Percentiles rank a stretch among this genome's conserved stretches.
phyloP scores from a whole-genome alignment of 345 rosid genomes.

The Gossypioides kirkii region DNA sequence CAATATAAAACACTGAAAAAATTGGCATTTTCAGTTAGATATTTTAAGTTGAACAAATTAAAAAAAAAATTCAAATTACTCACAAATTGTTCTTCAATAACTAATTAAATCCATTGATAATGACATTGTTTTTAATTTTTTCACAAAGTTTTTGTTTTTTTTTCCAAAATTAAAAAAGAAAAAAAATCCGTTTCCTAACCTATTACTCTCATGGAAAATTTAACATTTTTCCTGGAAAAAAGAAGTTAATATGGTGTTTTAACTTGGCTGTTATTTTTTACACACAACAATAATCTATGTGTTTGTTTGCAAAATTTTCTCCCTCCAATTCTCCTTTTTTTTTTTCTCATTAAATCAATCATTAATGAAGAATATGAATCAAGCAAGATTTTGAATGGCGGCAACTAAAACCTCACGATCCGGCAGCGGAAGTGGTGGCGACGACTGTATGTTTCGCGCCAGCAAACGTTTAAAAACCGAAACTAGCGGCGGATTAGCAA shows the following conservation, averaged over 20 bases:
- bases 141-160: not conserved
- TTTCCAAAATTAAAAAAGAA: not conserved
- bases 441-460: not conserved
- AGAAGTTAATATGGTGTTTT: not conserved
- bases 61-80: not conserved
- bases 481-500: not conserved
- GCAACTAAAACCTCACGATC: conserved; percentile 24
- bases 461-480: not conserved
- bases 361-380: conserved; percentile 19
- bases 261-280: not conserved
- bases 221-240: not conserved
- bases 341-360: not conserved
- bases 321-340: conserved; percentile 23
- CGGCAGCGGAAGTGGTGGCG: not conserved
- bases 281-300: conserved; percentile 11
- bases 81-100: not conserved
- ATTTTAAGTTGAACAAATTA: not conserved
- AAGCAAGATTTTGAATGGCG: conserved; percentile 21
- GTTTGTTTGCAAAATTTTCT: conserved; percentile 25
- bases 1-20: not conserved
- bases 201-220: not conserved
- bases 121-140: not conserved
- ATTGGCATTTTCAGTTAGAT: not conserved
- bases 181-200: not conserved
- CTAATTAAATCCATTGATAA: not conserved